Evolutionary conservation across 176 grass and related monocot species (phyloP), one percentile per base, ranked within the genome.

Genomic region (maize (Zea mays)): DNA sequence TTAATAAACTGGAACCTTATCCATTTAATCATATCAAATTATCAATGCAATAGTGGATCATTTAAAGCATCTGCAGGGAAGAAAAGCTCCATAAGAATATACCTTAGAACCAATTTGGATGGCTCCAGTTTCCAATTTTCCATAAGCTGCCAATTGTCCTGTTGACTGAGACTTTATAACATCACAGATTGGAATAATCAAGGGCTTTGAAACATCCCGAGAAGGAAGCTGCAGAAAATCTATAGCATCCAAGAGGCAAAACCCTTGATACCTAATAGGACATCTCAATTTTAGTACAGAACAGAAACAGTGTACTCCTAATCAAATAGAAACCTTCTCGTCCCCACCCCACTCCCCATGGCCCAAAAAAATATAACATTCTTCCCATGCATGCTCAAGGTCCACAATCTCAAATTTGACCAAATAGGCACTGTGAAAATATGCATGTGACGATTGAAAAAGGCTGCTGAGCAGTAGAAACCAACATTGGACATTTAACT

Each of bases 131-230:
- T 98, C 91, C 80, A 98, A 84, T 85, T 98, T 98, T 85, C 95
- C 95, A 90, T 80, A 98, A 79, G 89, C 91, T 67, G 89, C 87
- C 67, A 87, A 78, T 77, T 94, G 91, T 62, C 95, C 91, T 80
- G 90, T 98, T 62, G 85, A 77, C 34, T 90, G 93, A 74, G 83
- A 86, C 69, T 81, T 92, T 75, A 98, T 90, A 83, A 98, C 87
- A 88, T 98, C 95, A 85, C 95, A 98, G 68, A 98, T 98, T 79
- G 95, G 95, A 77, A 98, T 80, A 86, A 98, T 90, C 45, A 98
- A 87, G 47, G 95, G 89, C 78, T 94, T 94, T 85, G 87, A 92
- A 78, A 98, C 73, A 92, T 98, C 91, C 65, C 95, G 81, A 84
- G 83, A 80, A 75, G 95, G 95, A 86, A 87, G 90, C 47, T 86